Evolutionary conservation across 768 basidiomycete genomes (phyloP).

Genomic region (Mycena metata): DNA sequence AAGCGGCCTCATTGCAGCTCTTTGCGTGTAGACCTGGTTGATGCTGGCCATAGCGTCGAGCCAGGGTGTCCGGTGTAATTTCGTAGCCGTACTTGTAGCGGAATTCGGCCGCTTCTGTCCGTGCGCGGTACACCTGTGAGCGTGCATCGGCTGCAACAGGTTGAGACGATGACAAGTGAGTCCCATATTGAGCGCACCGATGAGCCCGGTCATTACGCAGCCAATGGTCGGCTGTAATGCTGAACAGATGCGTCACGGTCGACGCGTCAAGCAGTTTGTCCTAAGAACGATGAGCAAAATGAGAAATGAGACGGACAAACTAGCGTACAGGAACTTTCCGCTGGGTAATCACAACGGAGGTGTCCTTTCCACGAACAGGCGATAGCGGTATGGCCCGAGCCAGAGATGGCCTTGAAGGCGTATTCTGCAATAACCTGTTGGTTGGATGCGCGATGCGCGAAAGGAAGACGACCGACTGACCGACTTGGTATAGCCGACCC

Average conservation of each 20-base stretch:
- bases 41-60: slow-evolving; percentile 96
- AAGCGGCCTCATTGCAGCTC: slow-evolving; percentile 95
- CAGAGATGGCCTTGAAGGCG: slow-evolving; percentile 99
- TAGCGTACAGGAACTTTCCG: slow-evolving; percentile 94
- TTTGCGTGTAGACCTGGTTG: slow-evolving; percentile 98
- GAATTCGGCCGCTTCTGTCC: slow-evolving; percentile 91
- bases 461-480: slow-evolving; percentile 59
- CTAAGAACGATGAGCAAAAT: slow-evolving; percentile 54
- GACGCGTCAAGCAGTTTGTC: slow-evolving; percentile 97
- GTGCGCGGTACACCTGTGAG: slow-evolving; percentile 88
- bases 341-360: slow-evolving; percentile 96
- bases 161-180: slow-evolving; percentile 10
- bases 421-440: slow-evolving; percentile 74
- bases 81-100: slow-evolving; percentile 98
- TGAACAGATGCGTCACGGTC: slow-evolving; percentile 95
- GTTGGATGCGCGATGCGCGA: slow-evolving; percentile 34
- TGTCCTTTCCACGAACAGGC: slow-evolving; percentile 95
- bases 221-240: slow-evolving; percentile 97
- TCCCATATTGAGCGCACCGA: slow-evolving; percentile 67
- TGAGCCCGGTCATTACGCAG: slow-evolving; percentile 97
- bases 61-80: slow-evolving; percentile 96
- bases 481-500: slow-evolving; percentile 98
- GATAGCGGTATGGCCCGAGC: slow-evolving; percentile 94
- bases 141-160: slow-evolving; percentile 84
- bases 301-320: slow-evolving; percentile 2